phyloP scores from a whole-genome alignment of 2,329 filamentous ascomycete species.

The Gremmenia infestans region DNA sequence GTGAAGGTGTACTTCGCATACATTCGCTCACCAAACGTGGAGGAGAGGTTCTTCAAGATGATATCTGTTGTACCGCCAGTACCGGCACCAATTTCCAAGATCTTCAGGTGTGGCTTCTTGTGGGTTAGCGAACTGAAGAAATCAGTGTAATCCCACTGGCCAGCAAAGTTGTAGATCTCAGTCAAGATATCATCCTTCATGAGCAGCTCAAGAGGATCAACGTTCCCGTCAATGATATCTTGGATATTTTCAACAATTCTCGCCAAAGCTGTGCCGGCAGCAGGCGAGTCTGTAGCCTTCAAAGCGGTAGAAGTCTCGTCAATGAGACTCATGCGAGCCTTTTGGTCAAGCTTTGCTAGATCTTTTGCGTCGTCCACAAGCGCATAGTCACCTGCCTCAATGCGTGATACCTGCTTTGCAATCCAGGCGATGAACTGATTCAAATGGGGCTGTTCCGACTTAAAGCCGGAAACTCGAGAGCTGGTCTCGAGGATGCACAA shows the following conservation, averaged over 20 bases:
- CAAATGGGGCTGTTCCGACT: not conserved
- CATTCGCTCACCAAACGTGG: slow-evolving; percentile 8
- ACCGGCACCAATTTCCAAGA: slow-evolving; percentile 20
- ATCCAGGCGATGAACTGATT: slow-evolving; percentile 3
- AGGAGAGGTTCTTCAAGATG: slow-evolving; percentile 10
- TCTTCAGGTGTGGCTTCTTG: slow-evolving; percentile 12
- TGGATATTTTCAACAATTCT: slow-evolving; percentile 20
- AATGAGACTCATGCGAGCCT: not conserved
- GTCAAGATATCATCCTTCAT: slow-evolving; percentile 12
- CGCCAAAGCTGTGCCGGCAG: slow-evolving; percentile 21
- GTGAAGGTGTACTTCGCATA: slow-evolving; percentile 19
- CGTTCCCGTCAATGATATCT: slow-evolving; percentile 8
- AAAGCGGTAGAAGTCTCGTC: not conserved
- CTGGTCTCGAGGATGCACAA: slow-evolving; percentile 14
- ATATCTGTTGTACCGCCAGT: slow-evolving; percentile 20
- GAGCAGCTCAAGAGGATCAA: slow-evolving; percentile 14
- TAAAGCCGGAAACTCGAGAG: not conserved
- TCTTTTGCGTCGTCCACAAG: not conserved
- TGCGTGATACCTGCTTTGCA: slow-evolving; percentile 1
- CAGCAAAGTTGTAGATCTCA: slow-evolving; percentile 6
- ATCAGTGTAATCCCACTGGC: slow-evolving; percentile 2
- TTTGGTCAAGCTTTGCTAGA: not conserved
- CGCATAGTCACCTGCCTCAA: slow-evolving; percentile 1
- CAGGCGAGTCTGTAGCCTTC: slow-evolving; percentile 19
- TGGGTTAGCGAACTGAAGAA: slow-evolving; percentile 9